Conservation (phyloP, 306 rosid genomes). For the Prunus salicina region DNA sequence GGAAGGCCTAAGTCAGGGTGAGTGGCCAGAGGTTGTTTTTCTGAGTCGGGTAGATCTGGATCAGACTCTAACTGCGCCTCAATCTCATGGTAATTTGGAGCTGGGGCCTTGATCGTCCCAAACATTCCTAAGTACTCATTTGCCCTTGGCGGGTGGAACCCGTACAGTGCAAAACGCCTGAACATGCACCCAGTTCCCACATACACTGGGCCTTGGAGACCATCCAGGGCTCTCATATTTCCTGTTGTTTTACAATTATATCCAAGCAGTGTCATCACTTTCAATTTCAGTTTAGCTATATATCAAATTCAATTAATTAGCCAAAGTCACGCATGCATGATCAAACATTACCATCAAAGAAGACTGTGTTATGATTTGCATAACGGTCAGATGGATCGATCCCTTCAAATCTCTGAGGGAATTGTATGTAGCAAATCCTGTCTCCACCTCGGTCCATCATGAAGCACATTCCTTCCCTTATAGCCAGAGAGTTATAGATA, state of each 20-base stretch:
- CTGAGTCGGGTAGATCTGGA: constrained; percentile 38
- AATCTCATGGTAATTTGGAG: constrained; percentile 32
- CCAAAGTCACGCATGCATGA: background rate
- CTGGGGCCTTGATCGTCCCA: constrained; percentile 52
- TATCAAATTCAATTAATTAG: background rate
- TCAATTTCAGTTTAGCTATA: background rate
- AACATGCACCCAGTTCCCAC: constrained; percentile 94
- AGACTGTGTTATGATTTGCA: constrained; percentile 87
- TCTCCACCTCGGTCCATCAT: constrained; percentile 93
- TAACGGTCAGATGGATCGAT: constrained; percentile 87
- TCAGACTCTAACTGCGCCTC: constrained; percentile 22
- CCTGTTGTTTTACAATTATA: constrained; percentile 29
- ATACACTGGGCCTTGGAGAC: constrained; percentile 87
- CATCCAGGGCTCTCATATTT: constrained; percentile 87
- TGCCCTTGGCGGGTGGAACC: constrained; percentile 84
- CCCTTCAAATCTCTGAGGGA: constrained; percentile 89
- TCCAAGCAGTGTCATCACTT: background rate
- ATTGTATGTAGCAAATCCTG: constrained; percentile 74
- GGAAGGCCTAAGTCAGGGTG: constrained; percentile 61
- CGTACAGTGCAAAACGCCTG: constrained; percentile 74
- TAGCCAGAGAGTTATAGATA: constrained; percentile 55
- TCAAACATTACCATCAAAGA: constrained; percentile 68
- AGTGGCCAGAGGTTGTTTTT: constrained; percentile 47
- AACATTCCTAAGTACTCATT: constrained; percentile 65
- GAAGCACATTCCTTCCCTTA: constrained; percentile 82